Base-by-base conservation (phyloP, 768 basidiomycete genomes). In the Rhodotorula babjevae region DNA sequence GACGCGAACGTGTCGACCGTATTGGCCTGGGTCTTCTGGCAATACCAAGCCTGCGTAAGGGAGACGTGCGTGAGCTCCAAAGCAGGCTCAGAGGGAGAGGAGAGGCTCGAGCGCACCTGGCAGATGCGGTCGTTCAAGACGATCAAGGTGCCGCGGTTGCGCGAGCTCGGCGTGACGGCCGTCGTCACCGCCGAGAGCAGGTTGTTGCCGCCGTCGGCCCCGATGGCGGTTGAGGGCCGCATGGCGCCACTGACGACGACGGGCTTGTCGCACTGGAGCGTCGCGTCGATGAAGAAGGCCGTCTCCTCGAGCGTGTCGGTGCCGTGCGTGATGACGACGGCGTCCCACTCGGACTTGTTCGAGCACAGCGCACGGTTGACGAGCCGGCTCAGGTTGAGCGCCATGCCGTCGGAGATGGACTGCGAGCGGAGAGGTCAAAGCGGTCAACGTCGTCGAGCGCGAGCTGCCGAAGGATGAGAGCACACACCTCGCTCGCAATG, bases 111-210 rank as follows among this genome's bases (percentile, higher is more conserved):
- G 18, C 49, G 49, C 19, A 49, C 49, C 29, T 76, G 68, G 21
- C 77, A 73, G 66, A 82, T 80, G 23, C 80, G 74, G 65, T 82
- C 80, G 75, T 81, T 82, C 52, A 80, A 66, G 23, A 78, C 78
- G 42, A 81, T 75, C 63, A 82, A 65, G 0, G 79, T 75, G 0
- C 81, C 81, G 21, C 71, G 71, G 9, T 31, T 42, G 10, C 3
- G 3, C 8, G 71, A 57, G 29, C 5, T 3, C 21, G 71, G 65
- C 21, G 61, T 18, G 16, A 66, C 70, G 16, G 74, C 80, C 42
- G 75, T 67, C 1, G 74, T 73, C 27, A 80, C 77, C 12, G 79
- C 80, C 50, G 77, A 68, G 33, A 79, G 73, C 44, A 80, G 72
- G 68, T 80, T 80, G n/a, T 74, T 75, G 49, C n/a, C 25, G 40